phyloP scores from a whole-genome alignment of 2,329 filamentous ascomycete species.

The Dothideomycetidae sp. region DNA sequence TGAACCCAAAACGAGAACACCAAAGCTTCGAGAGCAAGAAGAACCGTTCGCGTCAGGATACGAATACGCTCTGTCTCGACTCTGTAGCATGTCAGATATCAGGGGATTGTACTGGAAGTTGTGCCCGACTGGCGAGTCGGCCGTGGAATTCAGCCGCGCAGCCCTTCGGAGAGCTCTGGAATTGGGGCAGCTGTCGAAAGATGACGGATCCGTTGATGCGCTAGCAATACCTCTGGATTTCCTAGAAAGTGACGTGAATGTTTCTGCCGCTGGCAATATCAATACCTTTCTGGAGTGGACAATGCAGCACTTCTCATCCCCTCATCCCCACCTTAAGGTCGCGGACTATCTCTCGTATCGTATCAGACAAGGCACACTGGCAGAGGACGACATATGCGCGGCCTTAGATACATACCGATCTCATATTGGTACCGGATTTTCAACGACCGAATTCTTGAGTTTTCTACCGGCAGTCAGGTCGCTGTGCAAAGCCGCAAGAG shows the following conservation, averaged over 20 bases:
- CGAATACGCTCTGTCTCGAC: background rate
- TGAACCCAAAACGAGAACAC: background rate
- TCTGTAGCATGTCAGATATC: background rate
- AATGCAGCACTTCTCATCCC: background rate
- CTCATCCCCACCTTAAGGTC: background rate
- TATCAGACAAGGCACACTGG: background rate
- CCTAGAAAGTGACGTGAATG: conserved; percentile 2
- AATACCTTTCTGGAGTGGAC: background rate
- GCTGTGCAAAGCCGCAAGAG: background rate
- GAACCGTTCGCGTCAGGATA: too few species aligned
- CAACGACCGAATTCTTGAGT: background rate
- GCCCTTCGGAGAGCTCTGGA: background rate
- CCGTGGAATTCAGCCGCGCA: background rate
- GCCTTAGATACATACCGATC: background rate
- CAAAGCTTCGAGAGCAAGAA: background rate
- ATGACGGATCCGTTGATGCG: background rate
- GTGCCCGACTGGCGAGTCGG: conserved; percentile 1
- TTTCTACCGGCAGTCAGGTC: background rate
- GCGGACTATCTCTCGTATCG: background rate
- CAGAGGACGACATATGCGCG: background rate
- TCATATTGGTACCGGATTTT: background rate
- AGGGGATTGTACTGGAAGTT: conserved; percentile 4
- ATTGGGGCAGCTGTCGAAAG: background rate
- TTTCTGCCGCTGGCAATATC: background rate
- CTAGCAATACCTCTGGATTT: background rate